Evolutionary conservation across 768 basidiomycete genomes (phyloP).

Genomic region (Suillus clintonianus): DNA sequence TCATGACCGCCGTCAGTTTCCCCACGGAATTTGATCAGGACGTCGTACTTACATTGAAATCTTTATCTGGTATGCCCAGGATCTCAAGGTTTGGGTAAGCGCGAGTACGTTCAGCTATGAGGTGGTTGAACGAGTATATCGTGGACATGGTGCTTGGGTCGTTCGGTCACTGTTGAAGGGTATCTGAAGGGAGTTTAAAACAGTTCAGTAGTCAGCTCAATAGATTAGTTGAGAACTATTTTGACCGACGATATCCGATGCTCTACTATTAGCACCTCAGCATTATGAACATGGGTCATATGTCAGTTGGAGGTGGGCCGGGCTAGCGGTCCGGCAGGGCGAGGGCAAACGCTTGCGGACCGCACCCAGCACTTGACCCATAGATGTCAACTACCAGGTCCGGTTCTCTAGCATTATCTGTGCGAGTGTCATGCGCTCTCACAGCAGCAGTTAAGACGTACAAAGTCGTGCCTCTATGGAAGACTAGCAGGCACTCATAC

Average conservation of each 20-base stretch:
- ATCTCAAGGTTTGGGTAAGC: conserved; percentile 22
- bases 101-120: conserved; percentile 19
- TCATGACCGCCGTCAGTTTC: not conserved
- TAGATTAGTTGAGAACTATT: not conserved
- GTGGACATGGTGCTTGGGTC: conserved; percentile 16
- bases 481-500: not conserved
- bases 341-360: not conserved
- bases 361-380: not conserved
- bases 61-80: conserved; percentile 26
- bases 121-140: conserved; percentile 29
- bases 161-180: not conserved
- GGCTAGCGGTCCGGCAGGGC: not conserved
- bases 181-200: not conserved
- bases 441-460: not conserved
- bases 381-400: too few relatives aligned
- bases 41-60: conserved; percentile 15
- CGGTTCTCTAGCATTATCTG: not conserved
- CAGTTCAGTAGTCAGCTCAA: not conserved
- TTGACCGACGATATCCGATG: conserved; percentile 5
- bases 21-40: not conserved
- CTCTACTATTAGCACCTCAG: not conserved
- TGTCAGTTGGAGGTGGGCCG: not conserved
- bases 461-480: not conserved
- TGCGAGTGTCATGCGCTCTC: not conserved
- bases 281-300: not conserved